Evolutionary conservation across 306 rosid genomes (phyloP), one percentile per base, ranked within the genome.

Genomic region (Ochetophila trinervis): DNA sequence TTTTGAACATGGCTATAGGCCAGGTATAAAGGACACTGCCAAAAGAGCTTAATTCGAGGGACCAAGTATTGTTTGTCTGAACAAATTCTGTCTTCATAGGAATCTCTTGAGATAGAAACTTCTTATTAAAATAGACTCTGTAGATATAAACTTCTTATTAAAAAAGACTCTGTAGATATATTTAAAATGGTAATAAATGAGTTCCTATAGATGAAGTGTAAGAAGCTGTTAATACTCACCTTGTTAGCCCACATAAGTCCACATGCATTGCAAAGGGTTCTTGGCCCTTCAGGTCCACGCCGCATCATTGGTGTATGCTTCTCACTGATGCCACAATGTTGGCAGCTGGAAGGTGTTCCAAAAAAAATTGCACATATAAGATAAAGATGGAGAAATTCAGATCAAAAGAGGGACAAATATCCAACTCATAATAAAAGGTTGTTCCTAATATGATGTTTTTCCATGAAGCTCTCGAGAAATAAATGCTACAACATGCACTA

Each of bases 221-320:
- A 35, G 24, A 75, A 50, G 54, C 59, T 3, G 51, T 65, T 49
- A 42, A 37, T 14, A 59, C 73, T 65, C 68, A 88, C 95, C 95
- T 86, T 88, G 72, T 86, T 88, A 77, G 95, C 95, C 95, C 95
- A 88, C 87, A 83, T 85, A 19, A 88, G 91, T 62, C 95, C 95
- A 59, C 95, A 88, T 72, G 95, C 95, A 54, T 85, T 85, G 86
- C 95, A 87, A 60, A 87, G 90, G 61, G 90, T 84, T 73, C 90
- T 85, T 64, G 95, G 95, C 57, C 95, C 95, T 74, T 85, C 87
- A 57, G 95, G 95, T 68, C 95, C 95, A 19, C 88, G 91, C 37
- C 95, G 80, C 95, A 88, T 88, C 88, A 85, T 85, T 56, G 91
- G 95, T 8, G 95, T 88, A 67, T 71, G 66, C 72, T 85, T 88